Conservation (phyloP, 2,329 filamentous ascomycete species). For the Clonostachys solani region DNA sequence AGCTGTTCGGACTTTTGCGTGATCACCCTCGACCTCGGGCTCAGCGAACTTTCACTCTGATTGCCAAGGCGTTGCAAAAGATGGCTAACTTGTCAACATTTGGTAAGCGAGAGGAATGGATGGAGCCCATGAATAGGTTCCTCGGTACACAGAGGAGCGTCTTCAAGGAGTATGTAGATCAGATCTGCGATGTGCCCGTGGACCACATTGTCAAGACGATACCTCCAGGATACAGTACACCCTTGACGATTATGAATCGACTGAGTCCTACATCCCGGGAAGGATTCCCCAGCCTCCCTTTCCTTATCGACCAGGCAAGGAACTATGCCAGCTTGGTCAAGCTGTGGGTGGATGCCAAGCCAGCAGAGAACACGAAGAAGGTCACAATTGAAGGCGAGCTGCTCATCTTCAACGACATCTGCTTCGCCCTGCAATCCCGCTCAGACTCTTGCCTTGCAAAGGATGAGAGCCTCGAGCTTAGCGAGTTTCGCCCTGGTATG, state of each 20-base stretch:
- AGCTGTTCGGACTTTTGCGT: constrained; percentile 78
- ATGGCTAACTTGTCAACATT: constrained; percentile 88
- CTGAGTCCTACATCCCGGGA: constrained; percentile 78
- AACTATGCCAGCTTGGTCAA: constrained; percentile 82
- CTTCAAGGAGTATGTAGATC: constrained; percentile 84
- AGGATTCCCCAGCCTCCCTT: constrained; percentile 89
- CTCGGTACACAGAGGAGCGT: constrained; percentile 69
- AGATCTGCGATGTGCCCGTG: constrained; percentile 76
- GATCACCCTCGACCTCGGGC: constrained; percentile 82
- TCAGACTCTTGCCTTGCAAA: constrained; percentile 46
- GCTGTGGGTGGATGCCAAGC: constrained; percentile 64
- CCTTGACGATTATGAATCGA: constrained; percentile 82
- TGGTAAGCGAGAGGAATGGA: constrained; percentile 95
- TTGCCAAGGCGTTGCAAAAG: constrained; percentile 88
- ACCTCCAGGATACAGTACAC: constrained; percentile 86
- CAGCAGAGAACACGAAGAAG: constrained; percentile 25
- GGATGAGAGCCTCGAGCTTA: constrained; percentile 38
- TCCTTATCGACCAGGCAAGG: constrained; percentile 83
- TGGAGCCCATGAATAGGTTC: constrained; percentile 97
- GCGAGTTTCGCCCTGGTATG: constrained; percentile 14
- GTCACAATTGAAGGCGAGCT: constrained; percentile 41
- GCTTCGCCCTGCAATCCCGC: constrained; percentile 42
- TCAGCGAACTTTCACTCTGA: constrained; percentile 83
- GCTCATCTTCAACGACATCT: constrained; percentile 47
- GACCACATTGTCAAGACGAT: constrained; percentile 61